phyloP scores from a whole-genome alignment of 1,139 yeast genomes.

The Candida tetrigidarum region DNA sequence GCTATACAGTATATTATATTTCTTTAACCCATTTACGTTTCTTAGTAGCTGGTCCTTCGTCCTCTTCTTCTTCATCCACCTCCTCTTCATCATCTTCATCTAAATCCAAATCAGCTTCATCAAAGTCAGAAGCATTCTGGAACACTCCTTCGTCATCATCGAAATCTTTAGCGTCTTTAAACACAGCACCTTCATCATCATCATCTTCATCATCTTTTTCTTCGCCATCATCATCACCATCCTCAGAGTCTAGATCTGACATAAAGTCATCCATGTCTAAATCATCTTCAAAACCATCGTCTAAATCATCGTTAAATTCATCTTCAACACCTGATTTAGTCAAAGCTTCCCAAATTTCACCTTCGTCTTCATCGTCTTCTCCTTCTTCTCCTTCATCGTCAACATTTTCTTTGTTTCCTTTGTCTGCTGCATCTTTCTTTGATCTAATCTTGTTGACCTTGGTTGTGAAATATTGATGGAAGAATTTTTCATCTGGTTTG shows the following conservation, averaged over 20 bases:
- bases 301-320: constrained; percentile 32
- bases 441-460: constrained; percentile 54
- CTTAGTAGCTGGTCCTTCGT: constrained; percentile 16
- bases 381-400: constrained; percentile 36
- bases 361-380: constrained; percentile 68
- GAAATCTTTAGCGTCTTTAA: constrained; percentile 20
- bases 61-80: constrained; percentile 19
- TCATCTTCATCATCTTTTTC: constrained; percentile 17
- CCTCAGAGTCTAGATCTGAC: constrained; percentile 26
- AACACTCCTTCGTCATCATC: constrained; percentile 19
- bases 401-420: constrained; percentile 26
- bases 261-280: constrained; percentile 36
- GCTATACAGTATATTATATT: not conserved
- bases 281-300: constrained; percentile 43
- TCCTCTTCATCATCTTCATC: constrained; percentile 5
- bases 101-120: constrained; percentile 12
- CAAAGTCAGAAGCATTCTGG: constrained; percentile 27
- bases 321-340: constrained; percentile 81
- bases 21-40: constrained; percentile 1
- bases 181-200: constrained; percentile 20
- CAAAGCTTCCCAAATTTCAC: constrained; percentile 87
- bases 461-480: constrained; percentile 81
- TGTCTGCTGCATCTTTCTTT: constrained; percentile 27
- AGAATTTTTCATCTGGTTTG: constrained; percentile 88
- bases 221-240: constrained; percentile 18